Percentiles rank a stretch among this genome's conserved stretches.
phyloP scores from a whole-genome alignment of 1,284 basidiomycete species.

The Ganoderma sinense region DNA sequence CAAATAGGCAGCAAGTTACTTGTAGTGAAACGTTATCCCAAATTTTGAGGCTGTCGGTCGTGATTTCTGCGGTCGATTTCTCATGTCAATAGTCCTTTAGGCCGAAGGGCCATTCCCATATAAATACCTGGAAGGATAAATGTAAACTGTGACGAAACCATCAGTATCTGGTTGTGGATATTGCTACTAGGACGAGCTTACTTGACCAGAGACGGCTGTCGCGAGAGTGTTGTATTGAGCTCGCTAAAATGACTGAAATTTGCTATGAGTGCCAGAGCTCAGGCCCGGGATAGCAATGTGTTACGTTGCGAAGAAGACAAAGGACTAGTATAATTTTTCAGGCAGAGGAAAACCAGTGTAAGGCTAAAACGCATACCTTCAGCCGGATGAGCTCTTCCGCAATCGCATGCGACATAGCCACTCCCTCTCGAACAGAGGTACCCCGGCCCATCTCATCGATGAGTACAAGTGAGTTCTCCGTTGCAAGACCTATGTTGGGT shows the following conservation, averaged over 20 bases:
- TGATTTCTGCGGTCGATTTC: conserved; percentile 49
- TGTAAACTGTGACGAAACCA: conserved; percentile 65
- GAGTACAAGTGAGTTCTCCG: conserved; percentile 76
- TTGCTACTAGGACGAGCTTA: conserved; percentile 43
- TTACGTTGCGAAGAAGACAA: conserved; percentile 92
- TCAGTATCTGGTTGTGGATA: background rate
- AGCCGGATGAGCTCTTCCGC: conserved; percentile 84
- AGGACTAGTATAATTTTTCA: conserved; percentile 57
- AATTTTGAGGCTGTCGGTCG: conserved; percentile 62
- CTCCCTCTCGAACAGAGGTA: conserved; percentile 86
- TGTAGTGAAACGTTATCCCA: conserved; percentile 82
- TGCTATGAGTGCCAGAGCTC: background rate
- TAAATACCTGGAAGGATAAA: conserved; percentile 67
- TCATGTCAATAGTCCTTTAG: background rate
- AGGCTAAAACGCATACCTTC: conserved; percentile 56
- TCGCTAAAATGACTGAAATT: conserved; percentile 73
- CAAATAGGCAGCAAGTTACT: conserved; percentile 46
- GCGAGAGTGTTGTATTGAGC: conserved; percentile 72
- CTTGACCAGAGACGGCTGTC: conserved; percentile 79
- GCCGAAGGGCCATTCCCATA: background rate
- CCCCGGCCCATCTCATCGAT: conserved; percentile 94
- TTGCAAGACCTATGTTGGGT: conserved; percentile 69
- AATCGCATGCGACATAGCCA: conserved; percentile 92
- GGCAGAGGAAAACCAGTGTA: background rate
- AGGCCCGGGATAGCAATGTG: background rate